Evolutionary conservation across 768 basidiomycete genomes (phyloP).

Genomic region (Hypsizygus marmoreus): DNA sequence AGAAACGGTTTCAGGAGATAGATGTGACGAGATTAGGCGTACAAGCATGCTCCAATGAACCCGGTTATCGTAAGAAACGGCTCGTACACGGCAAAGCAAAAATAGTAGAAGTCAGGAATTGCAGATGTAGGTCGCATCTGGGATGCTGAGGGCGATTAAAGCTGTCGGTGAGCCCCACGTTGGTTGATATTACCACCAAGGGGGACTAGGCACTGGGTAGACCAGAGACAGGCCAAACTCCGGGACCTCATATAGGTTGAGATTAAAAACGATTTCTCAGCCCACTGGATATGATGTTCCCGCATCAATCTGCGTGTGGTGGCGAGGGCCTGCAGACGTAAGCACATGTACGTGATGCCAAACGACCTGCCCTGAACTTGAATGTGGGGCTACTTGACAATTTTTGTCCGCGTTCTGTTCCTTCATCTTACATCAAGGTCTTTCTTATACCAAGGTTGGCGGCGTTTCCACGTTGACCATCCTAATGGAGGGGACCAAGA

Average conservation of each 20-base stretch:
- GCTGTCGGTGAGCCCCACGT: not conserved
- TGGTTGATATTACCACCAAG: conserved; percentile 11
- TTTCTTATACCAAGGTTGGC: conserved; percentile 73
- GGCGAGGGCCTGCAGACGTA: conserved; percentile 10
- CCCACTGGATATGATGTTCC: conserved; percentile 14
- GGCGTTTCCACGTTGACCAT: conserved; percentile 44
- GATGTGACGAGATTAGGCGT: conserved; percentile 21
- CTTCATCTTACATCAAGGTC: conserved; percentile 33
- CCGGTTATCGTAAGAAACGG: conserved; percentile 66
- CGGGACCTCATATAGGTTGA: conserved; percentile 16
- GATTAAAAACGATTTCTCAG: conserved; percentile 20
- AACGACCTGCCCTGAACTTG: conserved; percentile 40
- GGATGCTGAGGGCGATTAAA: not conserved
- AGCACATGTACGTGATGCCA: conserved; percentile 15
- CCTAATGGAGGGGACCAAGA: conserved; percentile 87
- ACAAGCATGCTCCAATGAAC: conserved; percentile 63
- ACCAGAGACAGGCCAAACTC: conserved; percentile 4
- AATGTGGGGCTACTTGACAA: conserved; percentile 3
- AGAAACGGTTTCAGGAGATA: not conserved
- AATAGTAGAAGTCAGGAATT: conserved; percentile 72
- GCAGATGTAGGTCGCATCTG: conserved; percentile 56
- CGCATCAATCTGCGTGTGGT: conserved; percentile 7
- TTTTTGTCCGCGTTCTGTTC: conserved; percentile 11
- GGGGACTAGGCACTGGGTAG: conserved; percentile 3
- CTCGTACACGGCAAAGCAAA: conserved; percentile 74